Conservation (phyloP, 352 stramenopile genomes). For the Blastocystis sp. region DNA sequence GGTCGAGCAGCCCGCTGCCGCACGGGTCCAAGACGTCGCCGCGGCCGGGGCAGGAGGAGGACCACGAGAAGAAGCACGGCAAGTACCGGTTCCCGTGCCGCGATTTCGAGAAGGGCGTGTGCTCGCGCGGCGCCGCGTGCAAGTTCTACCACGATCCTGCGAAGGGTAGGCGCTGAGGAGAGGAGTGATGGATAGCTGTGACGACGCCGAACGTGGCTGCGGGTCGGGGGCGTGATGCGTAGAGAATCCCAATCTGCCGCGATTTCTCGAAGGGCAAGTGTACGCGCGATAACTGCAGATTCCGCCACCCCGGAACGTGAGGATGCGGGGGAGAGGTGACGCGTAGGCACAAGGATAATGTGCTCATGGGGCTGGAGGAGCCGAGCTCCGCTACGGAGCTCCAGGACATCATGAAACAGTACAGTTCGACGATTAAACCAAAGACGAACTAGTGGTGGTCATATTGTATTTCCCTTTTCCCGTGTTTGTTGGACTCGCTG, state of each 20-base stretch:
- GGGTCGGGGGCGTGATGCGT: conserved; percentile 7
- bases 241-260: conserved; percentile 62
- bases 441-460: neutral
- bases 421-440: conserved; percentile 65
- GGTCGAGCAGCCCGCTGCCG: neutral
- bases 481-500: conserved; percentile 19
- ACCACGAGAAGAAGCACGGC: neutral
- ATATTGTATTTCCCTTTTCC: neutral
- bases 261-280: conserved; percentile 59
- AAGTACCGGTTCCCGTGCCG: conserved; percentile 59
- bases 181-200: conserved; percentile 40
- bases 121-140: conserved; percentile 54
- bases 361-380: conserved; percentile 49
- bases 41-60: neutral
- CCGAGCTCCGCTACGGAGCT: conserved; percentile 28
- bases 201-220: conserved; percentile 20
- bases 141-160: conserved; percentile 69
- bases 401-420: conserved; percentile 64
- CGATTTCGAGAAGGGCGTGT: conserved; percentile 66
- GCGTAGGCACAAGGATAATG: conserved; percentile 66
- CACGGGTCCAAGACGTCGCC: neutral
- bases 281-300: conserved; percentile 54
- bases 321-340: neutral
- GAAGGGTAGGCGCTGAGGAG: conserved; percentile 31
- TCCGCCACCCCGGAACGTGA: conserved; percentile 61